Evolutionary conservation across 164 flowering plant genomes (phyloP), one percentile per base, ranked within the genome.

Genomic region (Tinospora cordifolia): DNA sequence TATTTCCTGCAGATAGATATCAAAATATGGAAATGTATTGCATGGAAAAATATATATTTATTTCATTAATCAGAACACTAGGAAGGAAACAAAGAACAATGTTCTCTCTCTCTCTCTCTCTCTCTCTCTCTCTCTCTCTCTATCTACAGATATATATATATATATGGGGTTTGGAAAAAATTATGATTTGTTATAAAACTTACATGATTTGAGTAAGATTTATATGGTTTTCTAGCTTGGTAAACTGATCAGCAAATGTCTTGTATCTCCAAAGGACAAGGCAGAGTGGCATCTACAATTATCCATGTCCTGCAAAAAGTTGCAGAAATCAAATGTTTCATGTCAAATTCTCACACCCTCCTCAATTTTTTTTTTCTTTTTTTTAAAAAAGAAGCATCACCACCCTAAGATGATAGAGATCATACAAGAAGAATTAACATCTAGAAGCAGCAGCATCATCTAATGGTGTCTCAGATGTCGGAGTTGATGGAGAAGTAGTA

Each of bases 381-480:
- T 51, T 14, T 51, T 17, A 46, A 47, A 47, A 47, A 47, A 47
- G 3, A 30, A 30, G 36, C n/a, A n/a, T n/a, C n/a, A 30, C 36
- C 36, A 30, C 36, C 36, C 36, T 30, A 30, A 30, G 36, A 30
- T 30, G 4, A 30, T 30, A 30, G 36, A 30, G 36, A 30, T 30
- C 36, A 30, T 30, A 30, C 4, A 30, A 30, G 4, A 30, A 30
- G 4, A 30, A 30, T 75, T 76, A 49, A 78, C 81, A 81, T 82
- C 69, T 77, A 47, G 59, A 67, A 66, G 75, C 78, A 66, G 69
- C 68, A 13, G 78, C 77, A 41, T 75, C 82, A 11, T 81, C 83
- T 49, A 85, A 74, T 39, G 85, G 84, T 9, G 84, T 79, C 72
- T 85, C 85, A n/a, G 85, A 83, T 51, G 85, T 80, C 46, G 86